These are phyloP conservation scores for Maudiozyma serrabonitensis DNA, from an alignment of 805 yeast genomes.

Conservation along the genomic window DNA sequence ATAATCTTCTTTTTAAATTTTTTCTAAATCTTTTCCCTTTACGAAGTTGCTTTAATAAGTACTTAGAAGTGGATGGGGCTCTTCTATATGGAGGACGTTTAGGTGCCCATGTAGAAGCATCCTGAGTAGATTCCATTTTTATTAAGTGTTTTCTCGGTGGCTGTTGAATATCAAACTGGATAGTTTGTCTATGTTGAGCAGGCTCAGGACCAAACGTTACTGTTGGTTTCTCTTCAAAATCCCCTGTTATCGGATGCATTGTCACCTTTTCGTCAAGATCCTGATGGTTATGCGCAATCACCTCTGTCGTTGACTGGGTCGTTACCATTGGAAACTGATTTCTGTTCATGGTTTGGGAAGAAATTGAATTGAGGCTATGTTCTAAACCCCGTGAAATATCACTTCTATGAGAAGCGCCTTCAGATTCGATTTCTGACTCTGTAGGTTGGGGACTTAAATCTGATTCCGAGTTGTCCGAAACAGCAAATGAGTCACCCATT, in stretches of 20 bases:
- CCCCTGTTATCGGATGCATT: neutral
- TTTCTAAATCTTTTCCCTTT: slow-evolving; percentile 15
- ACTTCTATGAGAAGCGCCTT: neutral
- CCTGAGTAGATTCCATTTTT: slow-evolving; percentile 2
- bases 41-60: slow-evolving; percentile 10
- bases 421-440: neutral
- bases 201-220: neutral
- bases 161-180: slow-evolving; percentile 22
- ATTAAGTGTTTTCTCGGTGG: slow-evolving; percentile 14
- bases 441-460: neutral
- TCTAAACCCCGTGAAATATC: neutral
- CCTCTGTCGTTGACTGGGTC: neutral
- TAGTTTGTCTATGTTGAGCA: slow-evolving; percentile 13
- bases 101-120: neutral
- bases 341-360: neutral
- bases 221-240: neutral
- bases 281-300: neutral
- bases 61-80: neutral
- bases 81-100: neutral
- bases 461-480: neutral
- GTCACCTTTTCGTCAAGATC: neutral
- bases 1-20: slow-evolving; percentile 14
- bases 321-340: neutral
- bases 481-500: neutral
- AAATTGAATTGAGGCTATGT: neutral